phyloP scores from a whole-genome alignment of 352 stramenopile species.

The Globisporangium cylindrosporum region DNA sequence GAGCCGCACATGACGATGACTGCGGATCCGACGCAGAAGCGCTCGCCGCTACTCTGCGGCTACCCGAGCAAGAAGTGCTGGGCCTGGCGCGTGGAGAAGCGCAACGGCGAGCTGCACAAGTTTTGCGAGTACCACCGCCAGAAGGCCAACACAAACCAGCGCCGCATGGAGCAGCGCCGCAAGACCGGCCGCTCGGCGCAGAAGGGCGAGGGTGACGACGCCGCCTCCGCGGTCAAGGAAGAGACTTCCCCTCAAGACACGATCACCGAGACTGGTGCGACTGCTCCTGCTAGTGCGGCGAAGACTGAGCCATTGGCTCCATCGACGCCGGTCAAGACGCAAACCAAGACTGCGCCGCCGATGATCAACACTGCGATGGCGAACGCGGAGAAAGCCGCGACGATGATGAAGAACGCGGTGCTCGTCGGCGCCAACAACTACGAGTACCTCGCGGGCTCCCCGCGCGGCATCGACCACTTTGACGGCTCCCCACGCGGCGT shows the following conservation, averaged over 20 bases:
- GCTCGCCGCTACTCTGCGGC: slow-evolving; percentile 53
- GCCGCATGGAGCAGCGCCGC: slow-evolving; percentile 76
- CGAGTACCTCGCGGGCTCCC: slow-evolving; percentile 14
- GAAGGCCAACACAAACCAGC: slow-evolving; percentile 84
- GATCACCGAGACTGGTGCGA: neutral
- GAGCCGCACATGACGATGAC: neutral
- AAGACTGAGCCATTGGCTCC: neutral
- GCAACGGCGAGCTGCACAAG: slow-evolving; percentile 83
- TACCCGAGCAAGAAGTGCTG: slow-evolving; percentile 87
- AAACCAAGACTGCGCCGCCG: neutral
- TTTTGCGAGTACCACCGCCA: slow-evolving; percentile 85
- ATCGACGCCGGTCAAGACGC: neutral
- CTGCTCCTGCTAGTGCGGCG: neutral
- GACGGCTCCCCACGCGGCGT: slow-evolving; percentile 41
- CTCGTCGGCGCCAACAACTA: neutral
- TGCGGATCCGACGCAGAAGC: slow-evolving; percentile 32
- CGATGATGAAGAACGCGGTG: slow-evolving; percentile 22
- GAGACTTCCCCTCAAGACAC: neutral
- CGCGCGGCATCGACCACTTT: slow-evolving; percentile 55
- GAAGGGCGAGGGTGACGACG: neutral
- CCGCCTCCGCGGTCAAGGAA: slow-evolving; percentile 7
- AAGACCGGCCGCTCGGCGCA: slow-evolving; percentile 46
- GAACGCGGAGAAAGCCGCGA: slow-evolving; percentile 12
- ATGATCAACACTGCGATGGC: slow-evolving; percentile 21
- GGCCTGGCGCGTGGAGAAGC: slow-evolving; percentile 75